A percentile compares a stretch with the other conserved stretches of the same genome.
These are phyloP conservation scores for Phaffomyces opuntiae DNA, from an alignment of 805 yeast species.

Conservation along the genomic window DNA sequence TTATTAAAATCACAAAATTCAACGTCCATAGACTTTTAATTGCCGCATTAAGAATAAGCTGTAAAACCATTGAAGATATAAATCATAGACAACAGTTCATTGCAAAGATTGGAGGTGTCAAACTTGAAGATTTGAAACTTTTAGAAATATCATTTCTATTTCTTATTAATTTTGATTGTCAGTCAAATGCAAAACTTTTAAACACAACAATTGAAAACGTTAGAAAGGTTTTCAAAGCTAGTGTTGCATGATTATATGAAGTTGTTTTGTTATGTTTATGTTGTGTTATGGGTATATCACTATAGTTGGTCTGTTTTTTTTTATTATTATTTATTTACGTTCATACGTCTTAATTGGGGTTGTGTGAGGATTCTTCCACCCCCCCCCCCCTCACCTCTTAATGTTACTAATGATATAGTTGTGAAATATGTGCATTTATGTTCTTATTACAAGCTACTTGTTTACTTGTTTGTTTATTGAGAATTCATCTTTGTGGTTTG, in stretches of 20 bases:
- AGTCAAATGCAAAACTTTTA: constrained; percentile 31
- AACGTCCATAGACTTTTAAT: constrained; percentile 39
- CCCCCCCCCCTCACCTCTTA: too few relatives aligned
- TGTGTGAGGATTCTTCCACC: too few relatives aligned
- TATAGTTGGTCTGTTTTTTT: not conserved
- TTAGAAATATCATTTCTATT: constrained; percentile 46
- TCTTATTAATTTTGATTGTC: constrained; percentile 42
- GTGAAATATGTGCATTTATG: too few relatives aligned
- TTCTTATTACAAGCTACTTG: too few relatives aligned
- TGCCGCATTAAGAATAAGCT: constrained; percentile 39
- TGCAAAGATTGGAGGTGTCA: constrained; percentile 41
- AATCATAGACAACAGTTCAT: constrained; percentile 36
- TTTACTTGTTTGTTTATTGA: too few relatives aligned
- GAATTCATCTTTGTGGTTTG: too few relatives aligned
- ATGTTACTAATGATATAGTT: too few relatives aligned
- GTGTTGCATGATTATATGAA: not conserved
- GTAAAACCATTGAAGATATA: constrained; percentile 41
- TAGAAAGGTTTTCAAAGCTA: not conserved
- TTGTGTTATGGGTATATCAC: too few relatives aligned
- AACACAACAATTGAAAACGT: not conserved
- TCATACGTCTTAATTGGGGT: too few relatives aligned
- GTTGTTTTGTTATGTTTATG: not conserved
- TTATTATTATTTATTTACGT: not conserved
- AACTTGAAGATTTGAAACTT: constrained; percentile 34
- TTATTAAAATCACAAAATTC: constrained; percentile 26